A percentile compares a stretch with the other conserved stretches of the same genome.
Evolutionary conservation across 129 eudicot species (phyloP).

Genomic region (Helichrysum umbraculigerum): DNA sequence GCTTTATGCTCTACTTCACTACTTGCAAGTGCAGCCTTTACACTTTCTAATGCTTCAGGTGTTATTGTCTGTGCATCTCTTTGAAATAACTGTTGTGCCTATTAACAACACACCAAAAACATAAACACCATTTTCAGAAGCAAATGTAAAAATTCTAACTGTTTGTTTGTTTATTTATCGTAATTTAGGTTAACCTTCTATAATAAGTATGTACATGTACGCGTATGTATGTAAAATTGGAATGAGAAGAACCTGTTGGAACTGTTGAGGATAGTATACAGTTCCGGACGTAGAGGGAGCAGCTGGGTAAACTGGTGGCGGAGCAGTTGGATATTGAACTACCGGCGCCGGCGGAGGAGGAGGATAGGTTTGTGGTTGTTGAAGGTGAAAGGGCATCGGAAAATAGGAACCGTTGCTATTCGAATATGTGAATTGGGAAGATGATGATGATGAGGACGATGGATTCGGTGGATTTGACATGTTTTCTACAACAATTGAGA

Average conservation of each 20-base stretch:
- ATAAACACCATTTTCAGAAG: neutral
- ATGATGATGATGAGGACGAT: slow-evolving; percentile 45
- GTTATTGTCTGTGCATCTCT: slow-evolving; percentile 90
- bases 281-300: slow-evolving; percentile 28
- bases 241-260: slow-evolving; percentile 57
- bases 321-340: slow-evolving; percentile 36
- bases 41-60: slow-evolving; percentile 94
- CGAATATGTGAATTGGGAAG: slow-evolving; percentile 68
- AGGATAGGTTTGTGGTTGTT: slow-evolving; percentile 56
- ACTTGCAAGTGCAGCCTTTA: slow-evolving; percentile 93
- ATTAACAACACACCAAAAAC: slow-evolving; percentile 4
- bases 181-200: no score
- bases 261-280: slow-evolving; percentile 64
- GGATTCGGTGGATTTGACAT: slow-evolving; percentile 40
- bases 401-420: slow-evolving; percentile 57
- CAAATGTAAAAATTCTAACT: neutral
- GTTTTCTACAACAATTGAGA: neutral
- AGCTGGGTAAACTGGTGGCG: slow-evolving; percentile 51
- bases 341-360: slow-evolving; percentile 50
- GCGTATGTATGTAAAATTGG: neutral
- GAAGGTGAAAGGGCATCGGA: slow-evolving; percentile 90
- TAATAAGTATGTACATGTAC: no score
- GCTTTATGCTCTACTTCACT: slow-evolving; percentile 94
- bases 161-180: no score
- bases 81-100: slow-evolving; percentile 93